Conservation (phyloP, 768 basidiomycete genomes). For the Rickenella mellea region DNA sequence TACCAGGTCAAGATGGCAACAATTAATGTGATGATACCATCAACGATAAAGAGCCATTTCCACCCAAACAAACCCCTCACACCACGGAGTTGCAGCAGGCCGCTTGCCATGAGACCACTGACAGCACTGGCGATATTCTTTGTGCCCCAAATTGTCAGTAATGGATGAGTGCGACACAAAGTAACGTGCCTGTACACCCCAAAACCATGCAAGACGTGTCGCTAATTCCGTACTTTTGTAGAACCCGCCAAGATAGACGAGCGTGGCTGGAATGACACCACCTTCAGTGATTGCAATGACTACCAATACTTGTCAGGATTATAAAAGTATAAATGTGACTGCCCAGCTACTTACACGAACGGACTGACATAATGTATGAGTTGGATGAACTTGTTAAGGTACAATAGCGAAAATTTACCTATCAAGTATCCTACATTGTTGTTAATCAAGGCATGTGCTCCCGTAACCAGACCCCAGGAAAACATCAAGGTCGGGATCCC, state of each 20-base stretch:
- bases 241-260: slow-evolving; percentile 4
- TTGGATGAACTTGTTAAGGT: neutral
- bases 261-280: slow-evolving; percentile 23
- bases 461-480: slow-evolving; percentile 29
- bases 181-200: slow-evolving; percentile 2
- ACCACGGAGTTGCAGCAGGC: slow-evolving; percentile 27
- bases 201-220: slow-evolving; percentile 3
- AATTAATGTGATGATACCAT: slow-evolving; percentile 27
- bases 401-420: slow-evolving; percentile 10
- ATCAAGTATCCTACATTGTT: slow-evolving; percentile 27
- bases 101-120: slow-evolving; percentile 32
- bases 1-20: slow-evolving; percentile 26
- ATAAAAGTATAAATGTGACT: neutral
- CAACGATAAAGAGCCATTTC: slow-evolving; percentile 33
- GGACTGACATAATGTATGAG: slow-evolving; percentile 13
- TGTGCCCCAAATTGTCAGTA: neutral
- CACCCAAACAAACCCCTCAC: slow-evolving; percentile 26
- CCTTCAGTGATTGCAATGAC: slow-evolving; percentile 34
- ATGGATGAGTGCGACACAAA: neutral
- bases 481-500: slow-evolving; percentile 32
- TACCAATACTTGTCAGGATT: slow-evolving; percentile 5
- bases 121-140: slow-evolving; percentile 26
- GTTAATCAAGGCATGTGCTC: slow-evolving; percentile 26
- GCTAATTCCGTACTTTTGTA: slow-evolving; percentile 3
- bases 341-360: slow-evolving; percentile 21